These are phyloP conservation scores for Neurospora cerealis DNA, from an alignment of 495 filamentous ascomycete species.

Conservation along the genomic window DNA sequence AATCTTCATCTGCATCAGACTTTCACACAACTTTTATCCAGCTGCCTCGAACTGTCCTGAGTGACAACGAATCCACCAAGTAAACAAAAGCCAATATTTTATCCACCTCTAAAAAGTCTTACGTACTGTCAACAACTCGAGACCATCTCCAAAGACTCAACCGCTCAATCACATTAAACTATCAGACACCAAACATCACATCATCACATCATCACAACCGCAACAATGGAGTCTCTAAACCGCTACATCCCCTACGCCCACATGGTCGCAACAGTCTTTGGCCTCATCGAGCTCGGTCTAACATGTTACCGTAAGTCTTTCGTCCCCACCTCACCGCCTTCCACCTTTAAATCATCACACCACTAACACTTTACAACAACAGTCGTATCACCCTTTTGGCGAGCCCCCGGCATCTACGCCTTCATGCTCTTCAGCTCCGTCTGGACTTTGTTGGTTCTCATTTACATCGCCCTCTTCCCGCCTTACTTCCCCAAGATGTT, in stretches of 20 bases:
- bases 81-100: not conserved
- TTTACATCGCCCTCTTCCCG: slow-evolving; percentile 57
- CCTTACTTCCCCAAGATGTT: slow-evolving; percentile 45
- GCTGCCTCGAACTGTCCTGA: not conserved
- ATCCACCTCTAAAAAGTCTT: not conserved
- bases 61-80: not conserved
- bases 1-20: not conserved
- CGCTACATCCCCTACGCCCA: slow-evolving; percentile 53
- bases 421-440: slow-evolving; percentile 67
- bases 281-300: slow-evolving; percentile 61
- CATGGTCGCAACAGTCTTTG: slow-evolving; percentile 51
- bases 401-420: slow-evolving; percentile 42
- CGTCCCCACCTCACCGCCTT: not conserved
- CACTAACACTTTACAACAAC: not conserved
- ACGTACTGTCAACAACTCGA: not conserved
- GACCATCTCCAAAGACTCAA: not conserved
- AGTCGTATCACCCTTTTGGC: slow-evolving; percentile 25
- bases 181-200: not conserved
- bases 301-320: slow-evolving; percentile 56
- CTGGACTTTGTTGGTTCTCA: slow-evolving; percentile 60
- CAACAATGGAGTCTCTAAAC: slow-evolving; percentile 2
- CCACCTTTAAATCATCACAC: slow-evolving; percentile 4
- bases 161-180: not conserved
- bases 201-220: not conserved
- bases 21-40: not conserved